Percentiles rank a stretch among this genome's conserved stretches.
phyloP scores from a whole-genome alignment of 306 rosid genomes.

The Vigna mungo region DNA sequence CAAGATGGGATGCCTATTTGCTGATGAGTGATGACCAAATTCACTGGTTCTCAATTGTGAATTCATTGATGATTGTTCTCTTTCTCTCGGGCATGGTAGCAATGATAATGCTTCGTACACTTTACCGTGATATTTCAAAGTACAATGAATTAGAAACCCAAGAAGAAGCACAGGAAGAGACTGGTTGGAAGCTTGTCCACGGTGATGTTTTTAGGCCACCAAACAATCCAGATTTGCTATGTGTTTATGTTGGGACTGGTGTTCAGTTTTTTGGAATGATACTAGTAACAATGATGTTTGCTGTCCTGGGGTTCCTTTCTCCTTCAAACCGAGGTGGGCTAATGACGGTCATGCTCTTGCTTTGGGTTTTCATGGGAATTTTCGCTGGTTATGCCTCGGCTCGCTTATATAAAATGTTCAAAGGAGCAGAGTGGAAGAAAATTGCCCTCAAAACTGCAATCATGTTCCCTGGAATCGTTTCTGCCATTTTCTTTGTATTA shows the following conservation, averaged over 20 bases:
- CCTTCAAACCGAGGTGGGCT: constrained; percentile 98
- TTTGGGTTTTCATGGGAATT: constrained; percentile 96
- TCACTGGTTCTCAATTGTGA: constrained; percentile 97
- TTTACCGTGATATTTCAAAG: constrained; percentile 94
- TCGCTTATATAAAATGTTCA: constrained; percentile 89
- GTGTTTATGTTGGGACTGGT: constrained; percentile 97
- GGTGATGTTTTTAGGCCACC: constrained; percentile 99
- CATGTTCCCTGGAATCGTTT: constrained; percentile 80
- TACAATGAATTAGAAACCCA: constrained; percentile 97
- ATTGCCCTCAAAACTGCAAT: constrained; percentile 84
- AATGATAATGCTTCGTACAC: constrained; percentile 97
- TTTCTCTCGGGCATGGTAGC: constrained; percentile 99
- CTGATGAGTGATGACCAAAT: constrained; percentile 94
- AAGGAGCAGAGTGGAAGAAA: constrained; percentile 95
- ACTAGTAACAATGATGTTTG: constrained; percentile 90
- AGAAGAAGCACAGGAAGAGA: constrained; percentile 99
- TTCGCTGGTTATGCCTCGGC: constrained; percentile 87
- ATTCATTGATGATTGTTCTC: constrained; percentile 96
- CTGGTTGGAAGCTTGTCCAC: constrained; percentile 99
- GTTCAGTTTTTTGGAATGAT: constrained; percentile 94
- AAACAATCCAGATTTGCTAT: constrained; percentile 73
- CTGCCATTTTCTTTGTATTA: constrained; percentile 74
- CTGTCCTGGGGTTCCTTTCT: constrained; percentile 93
- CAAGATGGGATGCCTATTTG: constrained; percentile 98
- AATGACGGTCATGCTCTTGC: constrained; percentile 98